These are phyloP conservation scores for Carex parvula DNA, from an alignment of 176 grass and related monocot species.

Conservation along the genomic window DNA sequence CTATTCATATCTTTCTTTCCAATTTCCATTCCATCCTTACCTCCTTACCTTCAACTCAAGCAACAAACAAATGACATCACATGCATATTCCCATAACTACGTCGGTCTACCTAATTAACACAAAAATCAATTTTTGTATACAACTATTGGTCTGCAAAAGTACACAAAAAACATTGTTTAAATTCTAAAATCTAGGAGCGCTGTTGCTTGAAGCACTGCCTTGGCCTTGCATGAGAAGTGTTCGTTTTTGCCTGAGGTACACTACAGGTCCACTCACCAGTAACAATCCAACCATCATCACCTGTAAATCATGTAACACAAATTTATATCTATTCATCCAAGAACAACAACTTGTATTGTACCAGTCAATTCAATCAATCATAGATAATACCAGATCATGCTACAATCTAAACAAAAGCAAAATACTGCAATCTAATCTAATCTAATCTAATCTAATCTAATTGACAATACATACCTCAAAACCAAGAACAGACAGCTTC, in stretches of 20 bases:
- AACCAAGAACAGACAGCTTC: slow-evolving; percentile 78
- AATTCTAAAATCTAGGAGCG: slow-evolving; percentile 59
- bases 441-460: too few relatives aligned
- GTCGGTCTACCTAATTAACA: neutral
- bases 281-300: slow-evolving; percentile 72
- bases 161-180: neutral
- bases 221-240: slow-evolving; percentile 40
- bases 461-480: slow-evolving; percentile 55
- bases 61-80: neutral
- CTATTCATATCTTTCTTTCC: too few relatives aligned
- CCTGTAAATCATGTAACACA: slow-evolving; percentile 36
- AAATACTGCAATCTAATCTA: too few relatives aligned
- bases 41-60: too few relatives aligned
- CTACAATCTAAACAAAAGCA: too few relatives aligned
- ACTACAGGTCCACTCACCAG: slow-evolving; percentile 73
- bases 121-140: neutral
- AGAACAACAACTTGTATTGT: too few relatives aligned
- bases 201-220: slow-evolving; percentile 51
- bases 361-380: too few relatives aligned
- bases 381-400: too few relatives aligned
- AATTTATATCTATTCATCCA: too few relatives aligned
- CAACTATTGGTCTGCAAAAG: neutral
- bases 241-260: slow-evolving; percentile 52
- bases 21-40: too few relatives aligned
- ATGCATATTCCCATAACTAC: neutral